Evolutionary conservation across 495 filamentous ascomycete genomes (phyloP), one percentile per base, ranked within the genome.

Genomic region (Aspergillus haitiensis): DNA sequence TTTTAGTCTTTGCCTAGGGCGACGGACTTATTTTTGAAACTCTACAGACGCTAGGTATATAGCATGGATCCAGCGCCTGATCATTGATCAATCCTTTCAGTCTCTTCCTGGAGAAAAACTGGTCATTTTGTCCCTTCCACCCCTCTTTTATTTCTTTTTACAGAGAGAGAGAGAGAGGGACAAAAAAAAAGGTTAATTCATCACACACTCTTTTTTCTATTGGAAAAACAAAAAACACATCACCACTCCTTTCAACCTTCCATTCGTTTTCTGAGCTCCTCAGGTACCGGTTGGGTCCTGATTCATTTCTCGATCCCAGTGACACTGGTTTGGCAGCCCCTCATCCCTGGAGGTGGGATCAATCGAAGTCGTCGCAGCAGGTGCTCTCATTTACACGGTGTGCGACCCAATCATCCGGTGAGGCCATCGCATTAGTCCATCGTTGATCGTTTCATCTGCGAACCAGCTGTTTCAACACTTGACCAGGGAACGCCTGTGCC

Each of bases 401-500:
- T 47, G 44, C 13, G 54, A 34, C 34, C 59, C 49, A 57, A 57
- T 57, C 54, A 53, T 46, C 54, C 59, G 40, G 47, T 37, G 34
- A 47, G 55, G 49, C 36, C 36, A 50, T 47, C 21, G 27, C 11
- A 2, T 34, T 55, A 63, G 55, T 63, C 50, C 61, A 51, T 59
- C 46, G 47, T 58, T 52, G 35, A 63, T 66, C 55, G 73, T 75
- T 76, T 75, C 73, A 75, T 61, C 65, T 56, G 59, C 51, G 63
- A 62, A 42, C 50, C 61, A 62, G 54, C 40, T 62, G 73, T 76
- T 76, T 76, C 73, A 76, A 64, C 55, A 59, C 32, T 63, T 55
- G 35, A 13, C 58, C 35, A 15, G 34, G 33, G 7, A 31, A 44
- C 50, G 33, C 44, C 35, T 15, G 55, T 35, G 58, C 54, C 55